A percentile compares a stretch with the other conserved stretches of the same genome.
These are phyloP conservation scores for Gossypium bickii DNA, from an alignment of 345 rosid species.

Conservation along the genomic window DNA sequence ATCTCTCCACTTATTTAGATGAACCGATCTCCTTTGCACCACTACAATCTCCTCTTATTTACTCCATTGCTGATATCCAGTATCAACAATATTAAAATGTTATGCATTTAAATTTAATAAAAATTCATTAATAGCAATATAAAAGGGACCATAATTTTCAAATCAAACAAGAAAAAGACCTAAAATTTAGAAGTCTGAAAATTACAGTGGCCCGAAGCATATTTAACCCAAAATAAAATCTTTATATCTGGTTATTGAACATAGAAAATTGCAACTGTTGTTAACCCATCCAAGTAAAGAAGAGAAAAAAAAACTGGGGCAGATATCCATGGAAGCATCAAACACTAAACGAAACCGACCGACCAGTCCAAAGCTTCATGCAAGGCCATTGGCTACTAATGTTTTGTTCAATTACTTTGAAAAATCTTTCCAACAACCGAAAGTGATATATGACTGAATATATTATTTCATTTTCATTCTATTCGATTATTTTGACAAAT, in stretches of 20 bases:
- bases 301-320: neutral
- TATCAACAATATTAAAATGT: too few species aligned
- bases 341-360: slow-evolving; percentile 24
- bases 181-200: too few species aligned
- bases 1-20: too few species aligned
- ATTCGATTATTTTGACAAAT: too few species aligned
- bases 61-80: too few species aligned
- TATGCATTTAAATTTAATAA: too few species aligned
- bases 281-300: slow-evolving; percentile 1
- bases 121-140: too few species aligned
- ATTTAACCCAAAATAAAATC: neutral
- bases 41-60: too few species aligned
- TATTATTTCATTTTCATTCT: neutral
- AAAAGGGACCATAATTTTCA: too few species aligned
- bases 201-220: too few species aligned
- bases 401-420: slow-evolving; percentile 14
- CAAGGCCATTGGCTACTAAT: slow-evolving; percentile 21
- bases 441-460: slow-evolving; percentile 14
- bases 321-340: slow-evolving; percentile 8
- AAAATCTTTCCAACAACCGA: slow-evolving; percentile 14
- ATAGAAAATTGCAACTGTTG: neutral
- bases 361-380: slow-evolving; percentile 15
- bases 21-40: too few species aligned
- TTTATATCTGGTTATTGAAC: neutral
- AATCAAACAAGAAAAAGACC: neutral